These are phyloP conservation scores for Climacium dendroides DNA, from an alignment of 225 moss, liverwort and hornwort genomes.

Conservation along the genomic window DNA sequence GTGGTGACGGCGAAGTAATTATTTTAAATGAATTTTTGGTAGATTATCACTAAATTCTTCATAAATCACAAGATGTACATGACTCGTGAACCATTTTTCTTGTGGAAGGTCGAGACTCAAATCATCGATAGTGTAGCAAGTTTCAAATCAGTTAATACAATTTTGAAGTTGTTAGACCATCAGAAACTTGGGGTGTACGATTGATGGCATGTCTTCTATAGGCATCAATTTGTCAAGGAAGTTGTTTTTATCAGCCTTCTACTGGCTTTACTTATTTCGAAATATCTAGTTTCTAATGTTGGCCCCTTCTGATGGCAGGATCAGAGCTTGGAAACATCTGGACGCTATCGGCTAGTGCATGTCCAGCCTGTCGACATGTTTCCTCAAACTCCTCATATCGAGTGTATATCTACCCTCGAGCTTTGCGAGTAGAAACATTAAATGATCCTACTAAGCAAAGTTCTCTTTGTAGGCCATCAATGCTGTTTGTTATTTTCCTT, in stretches of 20 bases:
- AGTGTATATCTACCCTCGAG: constrained; percentile 67
- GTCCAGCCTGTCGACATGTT: constrained; percentile 97
- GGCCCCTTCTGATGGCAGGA: constrained; percentile 2
- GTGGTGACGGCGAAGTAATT: neutral
- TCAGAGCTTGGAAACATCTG: constrained; percentile 8
- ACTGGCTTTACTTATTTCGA: neutral
- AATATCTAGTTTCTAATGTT: neutral
- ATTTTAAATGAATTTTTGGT: neutral
- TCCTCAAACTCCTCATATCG: constrained; percentile 94
- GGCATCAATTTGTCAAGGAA: neutral
- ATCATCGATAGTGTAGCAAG: neutral
- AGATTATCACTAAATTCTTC: neutral
- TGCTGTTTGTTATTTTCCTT: neutral
- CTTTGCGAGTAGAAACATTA: constrained; percentile 10
- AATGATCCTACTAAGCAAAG: neutral
- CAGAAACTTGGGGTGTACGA: neutral
- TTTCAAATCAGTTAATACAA: neutral
- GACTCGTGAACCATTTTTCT: neutral
- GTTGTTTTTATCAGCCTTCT: neutral
- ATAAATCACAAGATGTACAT: neutral
- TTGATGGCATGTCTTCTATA: neutral
- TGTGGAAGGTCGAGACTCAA: neutral
- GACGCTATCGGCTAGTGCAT: constrained; percentile 47
- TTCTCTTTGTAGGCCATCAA: neutral
- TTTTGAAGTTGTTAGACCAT: neutral